phyloP scores from a whole-genome alignment of 139 green algal genomes.

The Picochlorum sp. region DNA sequence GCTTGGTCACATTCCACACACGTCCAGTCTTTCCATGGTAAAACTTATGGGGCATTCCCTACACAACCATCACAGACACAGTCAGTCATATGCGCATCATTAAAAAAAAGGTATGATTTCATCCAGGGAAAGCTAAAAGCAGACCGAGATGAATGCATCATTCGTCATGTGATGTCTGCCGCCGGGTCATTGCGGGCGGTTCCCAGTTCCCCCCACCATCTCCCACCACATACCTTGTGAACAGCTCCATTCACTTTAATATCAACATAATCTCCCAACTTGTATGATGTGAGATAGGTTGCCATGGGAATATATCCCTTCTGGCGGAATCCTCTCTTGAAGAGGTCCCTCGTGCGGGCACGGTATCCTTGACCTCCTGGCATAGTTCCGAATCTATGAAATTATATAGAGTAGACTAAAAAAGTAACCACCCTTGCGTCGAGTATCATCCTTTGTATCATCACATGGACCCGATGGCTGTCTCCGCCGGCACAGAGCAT shows the following conservation, averaged over 20 bases:
- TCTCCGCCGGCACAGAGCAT: no score
- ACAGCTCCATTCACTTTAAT: slow-evolving; percentile 95
- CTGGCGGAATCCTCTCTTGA: slow-evolving; percentile 71
- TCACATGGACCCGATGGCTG: no score
- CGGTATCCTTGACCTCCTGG: slow-evolving; percentile 71
- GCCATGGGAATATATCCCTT: slow-evolving; percentile 85
- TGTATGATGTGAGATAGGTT: slow-evolving; percentile 91
- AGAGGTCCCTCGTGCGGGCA: slow-evolving; percentile 78
- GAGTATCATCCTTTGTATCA: no score
- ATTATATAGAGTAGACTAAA: slow-evolving; percentile 4
- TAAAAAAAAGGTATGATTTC: no score
- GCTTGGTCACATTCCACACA: slow-evolving; percentile 99
- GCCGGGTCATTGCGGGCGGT: not conserved
- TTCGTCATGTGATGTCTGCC: not conserved
- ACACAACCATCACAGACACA: slow-evolving; percentile 9
- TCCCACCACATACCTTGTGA: slow-evolving; percentile 67
- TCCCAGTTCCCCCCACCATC: not conserved
- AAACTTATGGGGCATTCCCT: slow-evolving; percentile 98
- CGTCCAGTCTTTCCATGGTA: slow-evolving; percentile 95
- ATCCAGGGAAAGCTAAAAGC: no score
- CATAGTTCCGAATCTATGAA: slow-evolving; percentile 28
- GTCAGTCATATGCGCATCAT: not conserved
- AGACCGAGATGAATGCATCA: no score
- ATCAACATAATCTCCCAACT: slow-evolving; percentile 96
- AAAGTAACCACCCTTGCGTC: not conserved